phyloP scores from a whole-genome alignment of 768 basidiomycete genomes.

The Collybiopsis confluens region DNA sequence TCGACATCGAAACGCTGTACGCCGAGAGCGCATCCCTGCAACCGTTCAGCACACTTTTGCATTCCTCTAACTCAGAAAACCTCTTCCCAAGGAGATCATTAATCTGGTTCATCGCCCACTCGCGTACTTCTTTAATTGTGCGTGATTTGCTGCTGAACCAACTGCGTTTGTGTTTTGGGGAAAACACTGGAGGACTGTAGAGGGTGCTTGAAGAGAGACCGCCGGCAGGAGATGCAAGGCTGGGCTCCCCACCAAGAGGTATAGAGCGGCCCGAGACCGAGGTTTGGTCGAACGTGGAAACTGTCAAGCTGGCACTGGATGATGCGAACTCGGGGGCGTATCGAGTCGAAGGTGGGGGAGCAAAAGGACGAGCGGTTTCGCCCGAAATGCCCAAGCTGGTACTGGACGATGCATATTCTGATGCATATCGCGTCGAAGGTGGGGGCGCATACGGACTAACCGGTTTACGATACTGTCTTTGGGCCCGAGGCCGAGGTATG shows the following conservation, averaged over 20 bases:
- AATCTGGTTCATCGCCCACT: neutral
- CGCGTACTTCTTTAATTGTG: neutral
- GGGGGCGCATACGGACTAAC: no score
- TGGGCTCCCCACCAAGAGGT: neutral
- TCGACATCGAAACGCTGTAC: slow-evolving; percentile 31
- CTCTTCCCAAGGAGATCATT: neutral
- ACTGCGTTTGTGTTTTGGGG: neutral
- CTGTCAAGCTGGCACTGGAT: neutral
- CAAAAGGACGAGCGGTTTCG: no score
- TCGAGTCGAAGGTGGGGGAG: no score
- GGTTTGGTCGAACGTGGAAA: neutral
- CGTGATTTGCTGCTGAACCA: neutral
- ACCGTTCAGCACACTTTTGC: neutral
- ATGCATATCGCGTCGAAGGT: no score
- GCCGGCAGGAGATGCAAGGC: neutral
- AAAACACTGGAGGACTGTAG: neutral
- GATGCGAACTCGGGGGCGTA: neutral
- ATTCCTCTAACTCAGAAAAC: neutral
- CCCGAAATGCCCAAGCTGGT: neutral
- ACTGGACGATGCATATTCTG: neutral
- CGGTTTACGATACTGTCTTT: no score
- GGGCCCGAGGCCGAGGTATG: no score
- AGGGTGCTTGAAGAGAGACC: neutral
- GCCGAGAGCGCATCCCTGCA: neutral
- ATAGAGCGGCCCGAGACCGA: no score